Conservation (phyloP, 257 asterid species). For the Anisodus acutangulus region DNA sequence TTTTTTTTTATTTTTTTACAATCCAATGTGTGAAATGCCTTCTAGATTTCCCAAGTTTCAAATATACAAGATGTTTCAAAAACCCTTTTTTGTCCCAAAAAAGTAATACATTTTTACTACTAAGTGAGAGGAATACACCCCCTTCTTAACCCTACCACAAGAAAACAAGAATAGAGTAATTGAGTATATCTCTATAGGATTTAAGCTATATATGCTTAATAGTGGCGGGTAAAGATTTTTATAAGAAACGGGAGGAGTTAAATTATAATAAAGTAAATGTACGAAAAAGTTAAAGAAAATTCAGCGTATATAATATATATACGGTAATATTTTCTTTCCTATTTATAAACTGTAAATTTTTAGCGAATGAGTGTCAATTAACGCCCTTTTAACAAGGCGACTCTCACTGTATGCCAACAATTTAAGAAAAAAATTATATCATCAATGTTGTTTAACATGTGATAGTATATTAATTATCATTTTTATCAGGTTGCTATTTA, state of each 20-base stretch:
- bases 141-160: conserved; percentile 6
- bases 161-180: conserved; percentile 6
- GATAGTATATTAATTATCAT: not conserved
- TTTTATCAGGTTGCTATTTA: not conserved
- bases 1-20: not conserved
- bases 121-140: not conserved
- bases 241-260: not conserved
- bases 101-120: conserved; percentile 5
- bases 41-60: conserved; percentile 7
- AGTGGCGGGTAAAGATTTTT: too few relatives aligned
- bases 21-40: not conserved
- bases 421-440: not conserved
- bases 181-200: not conserved
- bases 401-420: not conserved
- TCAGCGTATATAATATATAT: too few relatives aligned
- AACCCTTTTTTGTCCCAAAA: not conserved
- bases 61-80: not conserved
- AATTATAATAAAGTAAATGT: not conserved
- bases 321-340: too few relatives aligned
- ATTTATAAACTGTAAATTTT: not conserved
- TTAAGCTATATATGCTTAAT: too few relatives aligned
- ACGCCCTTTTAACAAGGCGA: not conserved
- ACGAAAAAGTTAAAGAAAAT: not conserved
- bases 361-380: not conserved
- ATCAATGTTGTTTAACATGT: not conserved